Percentiles rank a stretch among this genome's conserved stretches.
Conservation (phyloP, 306 rosid genomes). For the Gastrolobium villosum region DNA sequence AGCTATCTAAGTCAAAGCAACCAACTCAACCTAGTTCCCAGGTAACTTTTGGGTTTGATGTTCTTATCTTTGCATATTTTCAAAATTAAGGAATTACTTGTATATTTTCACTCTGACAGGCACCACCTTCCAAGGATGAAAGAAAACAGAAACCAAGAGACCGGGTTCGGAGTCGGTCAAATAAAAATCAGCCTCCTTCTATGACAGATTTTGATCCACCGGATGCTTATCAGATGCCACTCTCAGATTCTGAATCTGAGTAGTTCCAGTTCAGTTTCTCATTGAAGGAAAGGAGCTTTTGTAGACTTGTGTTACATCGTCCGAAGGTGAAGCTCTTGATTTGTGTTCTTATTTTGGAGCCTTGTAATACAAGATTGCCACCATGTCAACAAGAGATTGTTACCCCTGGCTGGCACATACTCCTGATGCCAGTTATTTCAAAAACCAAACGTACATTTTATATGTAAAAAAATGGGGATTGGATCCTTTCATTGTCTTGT, state of each 20-base stretch:
- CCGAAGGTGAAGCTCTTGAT: constrained; percentile 21
- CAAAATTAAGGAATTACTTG: constrained; percentile 3
- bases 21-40: constrained; percentile 57
- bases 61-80: constrained; percentile 15
- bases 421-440: background rate
- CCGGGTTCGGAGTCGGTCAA: constrained; percentile 43
- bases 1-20: constrained; percentile 48
- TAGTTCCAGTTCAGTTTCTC: constrained; percentile 46
- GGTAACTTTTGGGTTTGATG: constrained; percentile 56
- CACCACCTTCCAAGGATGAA: constrained; percentile 52
- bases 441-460: background rate
- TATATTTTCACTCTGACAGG: constrained; percentile 40
- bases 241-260: constrained; percentile 81
- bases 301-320: constrained; percentile 27
- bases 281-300: constrained; percentile 26
- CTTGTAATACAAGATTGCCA: background rate
- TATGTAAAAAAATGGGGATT: constrained; percentile 10
- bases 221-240: constrained; percentile 71
- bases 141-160: constrained; percentile 57
- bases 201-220: constrained; percentile 76
- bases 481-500: no score
- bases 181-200: constrained; percentile 56
- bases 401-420: background rate
- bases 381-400: constrained; percentile 5
- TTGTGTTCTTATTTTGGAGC: constrained; percentile 25